phyloP scores from a whole-genome alignment of 805 yeast genomes.

The Sugiyamaella marilandica region DNA sequence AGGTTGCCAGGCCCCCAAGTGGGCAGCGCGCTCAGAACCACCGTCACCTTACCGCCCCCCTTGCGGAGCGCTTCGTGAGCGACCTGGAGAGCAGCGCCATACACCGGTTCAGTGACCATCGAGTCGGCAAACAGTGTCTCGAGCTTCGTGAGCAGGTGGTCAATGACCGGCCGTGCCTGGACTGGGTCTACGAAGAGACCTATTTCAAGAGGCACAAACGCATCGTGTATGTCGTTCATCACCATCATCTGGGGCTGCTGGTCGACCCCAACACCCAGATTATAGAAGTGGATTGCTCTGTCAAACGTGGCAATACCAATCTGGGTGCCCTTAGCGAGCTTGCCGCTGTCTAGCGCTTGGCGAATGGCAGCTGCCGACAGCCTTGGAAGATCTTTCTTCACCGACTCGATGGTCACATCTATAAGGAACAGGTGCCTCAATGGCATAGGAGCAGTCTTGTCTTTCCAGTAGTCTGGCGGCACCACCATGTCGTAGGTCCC shows the following conservation, averaged over 20 bases:
- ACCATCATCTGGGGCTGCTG: slow-evolving; percentile 54
- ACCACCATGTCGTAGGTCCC: slow-evolving; percentile 87
- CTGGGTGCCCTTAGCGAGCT: slow-evolving; percentile 42
- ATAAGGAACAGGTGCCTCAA: slow-evolving; percentile 68
- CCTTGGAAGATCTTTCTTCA: slow-evolving; percentile 54
- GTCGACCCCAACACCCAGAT: slow-evolving; percentile 52
- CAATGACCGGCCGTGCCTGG: slow-evolving; percentile 59
- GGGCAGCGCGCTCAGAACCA: slow-evolving; percentile 65
- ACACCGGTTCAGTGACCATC: slow-evolving; percentile 56
- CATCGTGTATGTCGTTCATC: slow-evolving; percentile 66
- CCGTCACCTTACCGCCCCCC: slow-evolving; percentile 74
- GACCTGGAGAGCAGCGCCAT: slow-evolving; percentile 71
- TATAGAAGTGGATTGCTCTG: slow-evolving; percentile 63
- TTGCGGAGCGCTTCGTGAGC: slow-evolving; percentile 56
- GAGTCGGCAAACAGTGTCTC: slow-evolving; percentile 43
- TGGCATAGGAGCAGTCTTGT: slow-evolving; percentile 38
- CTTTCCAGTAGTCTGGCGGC: slow-evolving; percentile 62
- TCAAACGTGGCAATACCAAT: slow-evolving; percentile 76
- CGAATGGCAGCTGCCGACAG: slow-evolving; percentile 69
- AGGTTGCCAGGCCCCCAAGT: slow-evolving; percentile 73
- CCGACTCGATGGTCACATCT: slow-evolving; percentile 60
- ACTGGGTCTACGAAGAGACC: slow-evolving; percentile 80
- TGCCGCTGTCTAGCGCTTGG: slow-evolving; percentile 38
- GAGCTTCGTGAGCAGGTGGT: slow-evolving; percentile 58
- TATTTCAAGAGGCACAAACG: slow-evolving; percentile 69